Conservation (phyloP, 257 asterid species). For the Vinca minor region DNA sequence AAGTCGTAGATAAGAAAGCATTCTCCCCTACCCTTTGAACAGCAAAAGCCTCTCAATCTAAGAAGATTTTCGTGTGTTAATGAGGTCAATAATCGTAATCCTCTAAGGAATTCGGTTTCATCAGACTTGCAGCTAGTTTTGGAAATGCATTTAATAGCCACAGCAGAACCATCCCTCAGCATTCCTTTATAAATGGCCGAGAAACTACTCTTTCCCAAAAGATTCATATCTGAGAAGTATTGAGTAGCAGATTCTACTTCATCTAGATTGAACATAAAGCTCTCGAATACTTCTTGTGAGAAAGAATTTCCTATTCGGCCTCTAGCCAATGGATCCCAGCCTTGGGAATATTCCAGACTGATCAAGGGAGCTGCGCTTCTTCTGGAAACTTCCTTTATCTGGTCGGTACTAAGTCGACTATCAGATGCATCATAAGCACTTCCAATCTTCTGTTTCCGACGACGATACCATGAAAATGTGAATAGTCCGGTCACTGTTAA, state of each 20-base stretch:
- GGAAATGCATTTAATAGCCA: constrained; percentile 84
- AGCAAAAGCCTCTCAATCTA: constrained; percentile 88
- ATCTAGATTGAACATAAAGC: constrained; percentile 73
- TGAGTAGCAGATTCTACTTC: constrained; percentile 90
- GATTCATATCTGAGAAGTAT: constrained; percentile 66
- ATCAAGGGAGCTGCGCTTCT: constrained; percentile 81
- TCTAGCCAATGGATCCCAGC: constrained; percentile 86
- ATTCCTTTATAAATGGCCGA: constrained; percentile 71
- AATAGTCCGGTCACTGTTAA: constrained; percentile 42
- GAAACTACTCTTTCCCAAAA: constrained; percentile 74
- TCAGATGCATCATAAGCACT: constrained; percentile 53
- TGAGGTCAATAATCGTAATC: constrained; percentile 61
- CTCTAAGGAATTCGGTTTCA: constrained; percentile 68
- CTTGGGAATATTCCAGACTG: constrained; percentile 67
- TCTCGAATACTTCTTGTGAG: constrained; percentile 75
- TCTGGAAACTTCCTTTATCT: constrained; percentile 45
- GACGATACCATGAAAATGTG: constrained; percentile 62
- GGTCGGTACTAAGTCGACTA: constrained; percentile 58
- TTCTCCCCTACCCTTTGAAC: constrained; percentile 91
- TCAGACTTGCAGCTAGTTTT: constrained; percentile 87
- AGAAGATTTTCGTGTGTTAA: constrained; percentile 71
- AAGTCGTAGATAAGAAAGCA: constrained; percentile 85
- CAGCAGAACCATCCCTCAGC: constrained; percentile 70
- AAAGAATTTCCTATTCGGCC: constrained; percentile 44
- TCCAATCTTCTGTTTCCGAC: constrained; percentile 67